Base-by-base conservation (phyloP, 1,284 basidiomycete species). In the Ustanciosporium gigantosporum region DNA sequence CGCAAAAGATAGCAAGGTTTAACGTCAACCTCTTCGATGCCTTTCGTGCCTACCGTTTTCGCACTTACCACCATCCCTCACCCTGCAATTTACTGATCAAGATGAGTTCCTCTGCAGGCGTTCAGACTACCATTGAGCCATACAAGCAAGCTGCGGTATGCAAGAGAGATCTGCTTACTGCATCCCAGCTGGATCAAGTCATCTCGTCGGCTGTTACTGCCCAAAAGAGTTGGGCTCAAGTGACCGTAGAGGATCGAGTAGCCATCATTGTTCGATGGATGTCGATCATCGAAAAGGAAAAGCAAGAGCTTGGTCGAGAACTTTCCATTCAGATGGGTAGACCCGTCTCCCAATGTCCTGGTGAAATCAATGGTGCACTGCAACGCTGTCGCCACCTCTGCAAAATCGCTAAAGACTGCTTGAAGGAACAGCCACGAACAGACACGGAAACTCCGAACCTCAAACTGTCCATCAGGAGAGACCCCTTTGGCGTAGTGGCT, bases 401-500 rank as follows among this genome's bases (percentile, higher is more conserved):
- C 59, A 86, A 85, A 50, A 91, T 94, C 70, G 91, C 93, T 2
- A 82, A 85, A 43, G 81, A 84, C 5, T 83, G 84, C 40, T 85
- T 97, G 5, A 83, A 84, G n/a, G 89, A 93, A 60, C 83, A 90
- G 31, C 80, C 83, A 3, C 83, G 92, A 56, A 80, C 82, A 36
- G 85, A 88, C 41, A 88, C 87, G 8, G 88, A 91, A 76, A 85
- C 86, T 45, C 88, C 88, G 31, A 88, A 88, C 3, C 89, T 91
- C 80, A 85, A 83, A 68, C 83, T 91, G 36, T 89, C 83, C 74
- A 93, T 96, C 78, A 84, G 86, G 67, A 86, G 89, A 41, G 83
- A 84, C 22, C 90, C 93, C 0, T 79, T 94, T 0, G 93, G 93
- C 15, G 87, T 95, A n/a, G 85, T 95, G 1, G 83, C 91, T 23